These are phyloP conservation scores for Penicillium simplicissimum DNA, from an alignment of 495 filamentous ascomycete genomes.

Conservation along the genomic window DNA sequence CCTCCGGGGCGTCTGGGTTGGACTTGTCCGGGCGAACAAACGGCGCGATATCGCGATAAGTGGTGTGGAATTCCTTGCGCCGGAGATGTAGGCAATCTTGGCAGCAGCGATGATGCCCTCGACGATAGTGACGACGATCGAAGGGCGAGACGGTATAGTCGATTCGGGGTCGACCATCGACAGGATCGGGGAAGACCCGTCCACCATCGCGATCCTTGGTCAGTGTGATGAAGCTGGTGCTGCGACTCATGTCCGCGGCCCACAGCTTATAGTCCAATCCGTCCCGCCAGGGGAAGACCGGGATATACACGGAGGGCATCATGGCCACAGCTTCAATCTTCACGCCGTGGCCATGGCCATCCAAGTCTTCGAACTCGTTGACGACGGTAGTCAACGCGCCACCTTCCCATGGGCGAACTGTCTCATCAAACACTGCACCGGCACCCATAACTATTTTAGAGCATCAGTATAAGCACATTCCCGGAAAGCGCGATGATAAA, in stretches of 20 bases:
- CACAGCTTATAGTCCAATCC: conserved; percentile 69
- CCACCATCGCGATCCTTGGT: conserved; percentile 72
- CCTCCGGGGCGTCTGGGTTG: conserved; percentile 41
- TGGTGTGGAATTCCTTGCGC: conserved; percentile 76
- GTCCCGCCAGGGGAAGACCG: conserved; percentile 60
- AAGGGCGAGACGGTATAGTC: conserved; percentile 68
- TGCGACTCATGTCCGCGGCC: conserved; percentile 60
- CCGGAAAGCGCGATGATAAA: background rate
- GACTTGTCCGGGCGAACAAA: conserved; percentile 59
- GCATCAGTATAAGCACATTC: conserved; percentile 11
- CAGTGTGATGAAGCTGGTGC: conserved; percentile 67
- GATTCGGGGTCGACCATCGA: conserved; percentile 61
- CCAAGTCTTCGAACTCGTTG: conserved; percentile 78
- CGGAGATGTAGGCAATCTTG: conserved; percentile 73
- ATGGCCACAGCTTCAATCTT: conserved; percentile 76
- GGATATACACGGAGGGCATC: conserved; percentile 59
- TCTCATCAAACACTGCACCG: conserved; percentile 63
- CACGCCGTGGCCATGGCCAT: conserved; percentile 77
- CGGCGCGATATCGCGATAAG: conserved; percentile 57
- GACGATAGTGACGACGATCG: conserved; percentile 66
- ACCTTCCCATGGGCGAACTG: conserved; percentile 77
- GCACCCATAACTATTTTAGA: conserved; percentile 48
- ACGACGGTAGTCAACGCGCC: conserved; percentile 73
- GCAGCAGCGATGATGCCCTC: conserved; percentile 70
- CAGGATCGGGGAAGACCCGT: conserved; percentile 71